phyloP scores from a whole-genome alignment of 1,284 basidiomycete genomes.

The Lentinula novae-zelandiae region DNA sequence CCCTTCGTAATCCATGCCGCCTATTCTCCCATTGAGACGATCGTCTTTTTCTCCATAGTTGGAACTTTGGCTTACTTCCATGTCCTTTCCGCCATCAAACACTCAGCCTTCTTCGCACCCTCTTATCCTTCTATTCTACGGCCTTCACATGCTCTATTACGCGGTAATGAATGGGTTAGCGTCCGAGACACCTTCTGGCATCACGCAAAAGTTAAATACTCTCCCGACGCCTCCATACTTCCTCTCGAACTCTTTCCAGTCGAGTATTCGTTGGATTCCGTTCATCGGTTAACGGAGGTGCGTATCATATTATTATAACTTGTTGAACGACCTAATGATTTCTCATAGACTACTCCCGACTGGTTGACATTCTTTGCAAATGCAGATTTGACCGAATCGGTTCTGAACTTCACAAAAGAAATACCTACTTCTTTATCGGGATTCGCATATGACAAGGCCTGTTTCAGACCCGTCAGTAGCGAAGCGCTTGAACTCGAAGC shows the following conservation, averaged over 20 bases:
- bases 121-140: conserved; percentile 39
- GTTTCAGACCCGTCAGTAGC: conserved; percentile 14
- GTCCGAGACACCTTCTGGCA: conserved; percentile 50
- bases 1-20: conserved; percentile 64
- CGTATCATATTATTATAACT: conserved; percentile 14
- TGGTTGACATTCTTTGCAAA: conserved; percentile 7
- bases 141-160: conserved; percentile 51
- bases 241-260: conserved; percentile 65
- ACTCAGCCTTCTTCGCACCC: conserved; percentile 65
- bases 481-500: conserved; percentile 22
- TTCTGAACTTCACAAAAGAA: conserved; percentile 1
- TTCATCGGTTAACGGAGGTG: conserved; percentile 29
- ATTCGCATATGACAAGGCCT: neutral
- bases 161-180: conserved; percentile 51
- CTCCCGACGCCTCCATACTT: conserved; percentile 27
- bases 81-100: conserved; percentile 81
- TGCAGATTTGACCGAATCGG: conserved; percentile 4
- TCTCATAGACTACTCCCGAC: conserved; percentile 3
- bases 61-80: conserved; percentile 92
- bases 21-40: conserved; percentile 76
- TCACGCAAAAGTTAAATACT: conserved; percentile 31
- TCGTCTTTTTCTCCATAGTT: conserved; percentile 83
- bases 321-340: neutral
- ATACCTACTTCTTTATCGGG: conserved; percentile 6
- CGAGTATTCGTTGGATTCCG: conserved; percentile 48